Evolutionary conservation across 257 asterid species (phyloP).

Genomic region (Solanum clarkiae): DNA sequence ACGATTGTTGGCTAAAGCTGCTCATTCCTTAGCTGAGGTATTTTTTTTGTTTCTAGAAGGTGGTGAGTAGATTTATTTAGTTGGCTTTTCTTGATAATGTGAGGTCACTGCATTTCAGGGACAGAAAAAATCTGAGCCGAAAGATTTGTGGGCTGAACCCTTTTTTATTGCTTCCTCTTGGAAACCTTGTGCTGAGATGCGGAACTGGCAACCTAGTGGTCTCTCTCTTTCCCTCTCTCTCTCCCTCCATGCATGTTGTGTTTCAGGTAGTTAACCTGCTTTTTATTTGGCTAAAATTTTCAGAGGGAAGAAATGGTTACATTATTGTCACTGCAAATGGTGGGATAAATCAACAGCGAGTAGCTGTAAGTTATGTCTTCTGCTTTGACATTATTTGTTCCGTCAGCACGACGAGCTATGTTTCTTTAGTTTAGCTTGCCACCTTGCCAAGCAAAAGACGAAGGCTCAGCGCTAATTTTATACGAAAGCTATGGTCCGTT

Average conservation of each 20-base stretch:
- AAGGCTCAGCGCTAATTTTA: neutral
- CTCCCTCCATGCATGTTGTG: neutral
- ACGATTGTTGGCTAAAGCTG: slow-evolving; percentile 79
- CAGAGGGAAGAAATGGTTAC: slow-evolving; percentile 76
- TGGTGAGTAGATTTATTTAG: neutral
- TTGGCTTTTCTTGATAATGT: neutral
- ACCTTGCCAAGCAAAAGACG: neutral
- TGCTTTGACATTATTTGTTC: neutral
- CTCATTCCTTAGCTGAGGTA: slow-evolving; percentile 96
- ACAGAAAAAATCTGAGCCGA: slow-evolving; percentile 67
- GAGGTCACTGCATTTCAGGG: slow-evolving; percentile 35
- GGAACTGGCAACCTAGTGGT: slow-evolving; percentile 71
- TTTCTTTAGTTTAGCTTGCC: neutral
- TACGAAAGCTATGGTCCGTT: neutral
- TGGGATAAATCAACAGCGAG: slow-evolving; percentile 98
- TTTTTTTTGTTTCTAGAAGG: neutral
- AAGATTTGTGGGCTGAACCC: slow-evolving; percentile 93
- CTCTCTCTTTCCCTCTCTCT: slow-evolving; percentile 11
- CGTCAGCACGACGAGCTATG: neutral
- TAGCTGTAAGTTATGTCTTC: slow-evolving; percentile 65
- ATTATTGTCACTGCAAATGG: slow-evolving; percentile 94
- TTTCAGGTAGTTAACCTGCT: neutral
- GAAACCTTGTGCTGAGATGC: slow-evolving; percentile 78
- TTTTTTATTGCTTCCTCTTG: slow-evolving; percentile 67
- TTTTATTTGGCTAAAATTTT: slow-evolving; percentile 1